Percentiles rank a stretch among this genome's conserved stretches.
Conservation (phyloP, 257 asterid species). For the Lavandula angustifolia region DNA sequence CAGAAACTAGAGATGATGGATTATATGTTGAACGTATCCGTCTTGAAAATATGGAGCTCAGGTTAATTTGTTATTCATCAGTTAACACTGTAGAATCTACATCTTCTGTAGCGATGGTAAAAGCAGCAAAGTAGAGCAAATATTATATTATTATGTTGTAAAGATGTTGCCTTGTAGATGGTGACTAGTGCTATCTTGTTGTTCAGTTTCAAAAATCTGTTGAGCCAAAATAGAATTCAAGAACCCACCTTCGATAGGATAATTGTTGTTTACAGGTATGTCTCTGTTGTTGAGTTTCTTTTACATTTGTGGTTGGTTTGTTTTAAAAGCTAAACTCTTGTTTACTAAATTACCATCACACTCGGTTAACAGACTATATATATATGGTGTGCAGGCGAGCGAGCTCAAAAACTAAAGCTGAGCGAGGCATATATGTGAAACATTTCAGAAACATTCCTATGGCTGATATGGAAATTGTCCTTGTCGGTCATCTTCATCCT, state of each 20-base stretch:
- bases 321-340: too few relatives aligned
- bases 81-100: slow-evolving; percentile 16
- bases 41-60: slow-evolving; percentile 80
- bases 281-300: too few relatives aligned
- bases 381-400: slow-evolving; percentile 64
- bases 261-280: slow-evolving; percentile 93
- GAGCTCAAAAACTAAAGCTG: slow-evolving; percentile 53
- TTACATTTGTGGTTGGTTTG: too few relatives aligned
- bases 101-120: slow-evolving; percentile 4
- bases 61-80: slow-evolving; percentile 45
- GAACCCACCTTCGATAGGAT: slow-evolving; percentile 98
- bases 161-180: slow-evolving; percentile 2
- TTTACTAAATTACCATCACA: too few relatives aligned
- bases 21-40: slow-evolving; percentile 86
- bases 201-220: slow-evolving; percentile 71
- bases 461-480: slow-evolving; percentile 99
- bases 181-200: slow-evolving; percentile 25
- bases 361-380: too few relatives aligned
- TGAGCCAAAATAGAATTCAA: slow-evolving; percentile 75
- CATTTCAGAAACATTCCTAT: slow-evolving; percentile 95
- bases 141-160: background rate
- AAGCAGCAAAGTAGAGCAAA: slow-evolving; percentile 7
- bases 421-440: slow-evolving; percentile 90
- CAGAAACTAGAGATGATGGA: slow-evolving; percentile 53
- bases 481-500: slow-evolving; percentile 53